Base-by-base conservation (phyloP, 2,329 filamentous ascomycete genomes). In the Fusarium foetens region DNA sequence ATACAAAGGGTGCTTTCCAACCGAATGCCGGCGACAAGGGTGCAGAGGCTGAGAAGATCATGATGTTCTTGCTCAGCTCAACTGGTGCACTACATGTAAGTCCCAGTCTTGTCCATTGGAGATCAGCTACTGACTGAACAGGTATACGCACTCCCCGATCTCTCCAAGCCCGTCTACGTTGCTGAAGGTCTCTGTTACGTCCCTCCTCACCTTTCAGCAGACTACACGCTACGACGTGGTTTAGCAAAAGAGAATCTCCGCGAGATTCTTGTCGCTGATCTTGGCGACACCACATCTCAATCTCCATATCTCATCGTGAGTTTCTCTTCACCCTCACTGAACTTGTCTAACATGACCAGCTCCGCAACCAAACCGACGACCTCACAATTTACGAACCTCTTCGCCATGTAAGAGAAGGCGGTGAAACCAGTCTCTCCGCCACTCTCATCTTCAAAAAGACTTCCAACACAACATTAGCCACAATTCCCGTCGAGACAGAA, bases 311-410 rank as follows among this genome's bases (percentile, higher is more conserved):
- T 99, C 25, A 91, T 98, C 74, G 93, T 95, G 84, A 83, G 91
- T 81, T 35, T 25, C 5, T 31, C 19, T 7, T 21, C 5, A 2
- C 19, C 8, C 29, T 42, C 0, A 1, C 21, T 14, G 16, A 8
- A 12, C 8, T 35, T 45, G 10, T 52, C 68, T 68, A 12, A 67
- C 35, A 23, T 63, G 69, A 17, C 23, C 71, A 94, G 92, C 84
- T 95, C 33, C 93, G 95, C 55, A 94, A 94, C 53, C 87, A 89
- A 14, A 91, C 90, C 66, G 92, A 97, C 71, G 95, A 98, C 78
- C 84, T 98, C 38, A 92, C 92, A 16, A 88, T 98, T 49, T 99
- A 98, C 79, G 91, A 96, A 79, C 94, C 95, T 3, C 92, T 94
- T 74, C 86, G 89, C 45, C 83, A 83, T 68, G 82, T 78, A 42